These are phyloP conservation scores for Komagataella pseudopastoris DNA, from an alignment of 805 yeast genomes.

Conservation along the genomic window DNA sequence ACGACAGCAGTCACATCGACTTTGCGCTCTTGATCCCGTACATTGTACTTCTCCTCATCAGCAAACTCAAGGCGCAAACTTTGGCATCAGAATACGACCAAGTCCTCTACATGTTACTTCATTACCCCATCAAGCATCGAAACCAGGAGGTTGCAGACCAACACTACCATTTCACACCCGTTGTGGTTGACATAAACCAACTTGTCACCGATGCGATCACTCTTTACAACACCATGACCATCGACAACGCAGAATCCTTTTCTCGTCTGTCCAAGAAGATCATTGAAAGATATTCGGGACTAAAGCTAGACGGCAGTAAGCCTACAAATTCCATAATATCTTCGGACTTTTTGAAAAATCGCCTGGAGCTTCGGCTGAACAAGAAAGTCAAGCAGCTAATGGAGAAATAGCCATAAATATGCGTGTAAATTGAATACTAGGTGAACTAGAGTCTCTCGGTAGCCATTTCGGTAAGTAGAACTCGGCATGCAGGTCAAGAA, in stretches of 20 bases:
- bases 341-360: background rate
- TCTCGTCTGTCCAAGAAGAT: background rate
- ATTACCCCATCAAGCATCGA: slow-evolving; percentile 24
- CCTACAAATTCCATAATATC: background rate
- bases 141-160: background rate
- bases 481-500: too few species aligned
- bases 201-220: background rate
- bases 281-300: background rate
- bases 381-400: background rate
- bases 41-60: slow-evolving; percentile 26
- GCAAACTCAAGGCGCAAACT: slow-evolving; percentile 27
- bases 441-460: too few species aligned
- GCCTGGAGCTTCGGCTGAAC: background rate
- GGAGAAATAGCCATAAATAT: background rate
- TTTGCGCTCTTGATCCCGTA: slow-evolving; percentile 24
- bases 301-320: background rate
- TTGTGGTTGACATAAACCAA: background rate
- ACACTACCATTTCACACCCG: background rate
- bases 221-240: background rate
- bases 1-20: slow-evolving; percentile 5
- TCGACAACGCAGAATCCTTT: background rate
- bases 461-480: too few species aligned
- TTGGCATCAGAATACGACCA: slow-evolving; percentile 39
- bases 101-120: slow-evolving; percentile 31
- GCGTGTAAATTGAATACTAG: background rate